A percentile compares a stretch with the other conserved stretches of the same genome.
phyloP scores from a whole-genome alignment of 179 eudicot species.

The Silene noctiflora region DNA sequence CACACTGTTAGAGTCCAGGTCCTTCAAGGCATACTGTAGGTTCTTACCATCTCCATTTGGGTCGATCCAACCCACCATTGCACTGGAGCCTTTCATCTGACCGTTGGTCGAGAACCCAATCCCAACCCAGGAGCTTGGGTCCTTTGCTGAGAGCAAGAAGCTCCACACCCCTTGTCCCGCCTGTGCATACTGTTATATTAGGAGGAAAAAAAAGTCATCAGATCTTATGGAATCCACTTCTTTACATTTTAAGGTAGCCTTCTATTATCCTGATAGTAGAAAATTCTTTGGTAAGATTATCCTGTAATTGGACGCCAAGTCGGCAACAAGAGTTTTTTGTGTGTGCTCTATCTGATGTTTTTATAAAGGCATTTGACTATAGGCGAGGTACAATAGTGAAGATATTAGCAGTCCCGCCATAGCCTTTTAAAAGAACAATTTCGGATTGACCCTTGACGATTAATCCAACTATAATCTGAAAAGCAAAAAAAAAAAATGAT shows the following conservation, averaged over 20 bases:
- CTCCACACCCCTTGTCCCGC: conserved; percentile 53
- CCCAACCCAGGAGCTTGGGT: conserved; percentile 43
- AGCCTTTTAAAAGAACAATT: not conserved
- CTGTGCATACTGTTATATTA: conserved; percentile 46
- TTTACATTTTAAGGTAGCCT: not conserved
- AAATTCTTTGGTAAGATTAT: not conserved
- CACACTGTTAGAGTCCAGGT: conserved; percentile 32
- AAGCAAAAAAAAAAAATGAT: not conserved
- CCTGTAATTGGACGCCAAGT: not conserved
- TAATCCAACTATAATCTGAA: not conserved
- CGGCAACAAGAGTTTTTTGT: not conserved
- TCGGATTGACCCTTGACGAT: not conserved
- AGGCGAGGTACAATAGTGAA: not conserved
- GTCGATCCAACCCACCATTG: conserved; percentile 72
- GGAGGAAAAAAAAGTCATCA: conserved; percentile 9
- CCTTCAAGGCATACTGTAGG: conserved; percentile 47
- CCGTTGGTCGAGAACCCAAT: conserved; percentile 72
- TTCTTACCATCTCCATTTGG: conserved; percentile 32
- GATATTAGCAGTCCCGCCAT: not conserved
- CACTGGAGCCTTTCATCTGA: conserved; percentile 66
- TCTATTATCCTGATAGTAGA: not conserved
- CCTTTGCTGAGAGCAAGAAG: conserved; percentile 66
- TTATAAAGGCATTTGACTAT: not conserved
- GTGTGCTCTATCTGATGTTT: not conserved
- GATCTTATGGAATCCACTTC: conserved; percentile 8